Conservation (phyloP, 2,329 filamentous ascomycete genomes). For the Clonostachys rosea region DNA sequence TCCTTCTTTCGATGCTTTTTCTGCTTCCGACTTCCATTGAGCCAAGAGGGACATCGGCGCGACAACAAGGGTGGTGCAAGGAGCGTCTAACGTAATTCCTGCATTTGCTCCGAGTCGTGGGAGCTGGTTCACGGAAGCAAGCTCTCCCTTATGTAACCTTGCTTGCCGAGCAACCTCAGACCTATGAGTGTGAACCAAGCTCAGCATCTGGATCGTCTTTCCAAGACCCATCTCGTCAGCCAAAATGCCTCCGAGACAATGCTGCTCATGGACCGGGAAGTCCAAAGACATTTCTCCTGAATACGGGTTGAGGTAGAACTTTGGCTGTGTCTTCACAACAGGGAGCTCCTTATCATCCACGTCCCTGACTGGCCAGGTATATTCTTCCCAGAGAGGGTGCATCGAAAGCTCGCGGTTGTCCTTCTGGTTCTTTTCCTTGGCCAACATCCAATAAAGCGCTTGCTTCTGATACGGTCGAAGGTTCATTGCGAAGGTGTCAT, state of each 20-base stretch:
- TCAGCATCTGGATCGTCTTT: constrained; percentile 98
- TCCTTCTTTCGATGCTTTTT: constrained; percentile 81
- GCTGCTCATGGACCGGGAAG: constrained; percentile 90
- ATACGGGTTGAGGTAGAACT: constrained; percentile 96
- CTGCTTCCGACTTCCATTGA: constrained; percentile 94
- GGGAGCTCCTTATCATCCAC: constrained; percentile 76
- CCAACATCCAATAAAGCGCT: constrained; percentile 92
- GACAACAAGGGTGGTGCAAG: constrained; percentile 89
- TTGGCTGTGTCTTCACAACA: constrained; percentile 56
- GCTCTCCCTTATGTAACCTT: constrained; percentile 17
- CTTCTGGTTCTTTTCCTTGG: constrained; percentile 80
- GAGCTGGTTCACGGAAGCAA: constrained; percentile 52
- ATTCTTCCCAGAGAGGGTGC: constrained; percentile 98
- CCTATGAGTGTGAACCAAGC: constrained; percentile 80
- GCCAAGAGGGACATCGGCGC: constrained; percentile 95
- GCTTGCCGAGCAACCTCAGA: constrained; percentile 44
- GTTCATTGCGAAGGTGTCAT: constrained; percentile 74
- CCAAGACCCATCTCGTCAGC: constrained; percentile 98
- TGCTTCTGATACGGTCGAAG: constrained; percentile 94
- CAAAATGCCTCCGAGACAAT: constrained; percentile 87
- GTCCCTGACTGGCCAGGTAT: constrained; percentile 83
- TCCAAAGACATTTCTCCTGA: constrained; percentile 89
- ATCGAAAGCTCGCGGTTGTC: constrained; percentile 73
- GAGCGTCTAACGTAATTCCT: constrained; percentile 60
- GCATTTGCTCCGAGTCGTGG: constrained; percentile 56